Evolutionary conservation across 2,329 filamentous ascomycete genomes (phyloP), one percentile per base, ranked within the genome.

Genomic region (Rhynchosporium secalis): DNA sequence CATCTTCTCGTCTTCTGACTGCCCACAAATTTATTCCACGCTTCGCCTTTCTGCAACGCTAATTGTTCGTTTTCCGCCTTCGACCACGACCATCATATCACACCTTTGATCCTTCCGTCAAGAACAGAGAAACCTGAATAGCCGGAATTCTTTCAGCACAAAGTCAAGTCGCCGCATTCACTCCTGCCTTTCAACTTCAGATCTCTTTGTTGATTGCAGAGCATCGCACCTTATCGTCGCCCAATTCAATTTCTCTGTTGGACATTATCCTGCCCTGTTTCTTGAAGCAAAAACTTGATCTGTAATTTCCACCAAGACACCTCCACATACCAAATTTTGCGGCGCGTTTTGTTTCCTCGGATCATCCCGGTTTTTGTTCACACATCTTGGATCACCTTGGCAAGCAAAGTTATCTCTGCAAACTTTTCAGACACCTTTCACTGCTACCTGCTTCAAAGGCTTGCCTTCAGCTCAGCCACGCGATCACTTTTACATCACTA

Each of bases 141-240:
- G 20, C 20, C 46, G 15, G 56, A 38, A 48, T 40, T 20, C 51
- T 38, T 55, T 55, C 29, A 55, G 52, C 28, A 49, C 33, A n/a
- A 43, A 12, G 20, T 15, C 48, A 41, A 12, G 28, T 6, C 15
- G 28, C 28, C 46, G 15, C 46, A 46, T 43, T 57, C 51, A 45
- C 45, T 68, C 62, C 49, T 63, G 62, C 65, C 66, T 68, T 66
- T 63, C 62, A 63, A 62, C 58, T 54, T 45, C 65, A 13, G 46
- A 62, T 67, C 66, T 69, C 66, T 69, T 70, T 69, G 67, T 71
- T 68, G 68, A 68, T 64, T 69, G 65, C 67, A 68, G 70, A 70
- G 65, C 70, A 68, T 65, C 67, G 67, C 65, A 47, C 66, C 55
- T 65, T 63, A 62, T 62, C 36, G 51, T 8, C 43, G 51, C 9